phyloP scores from a whole-genome alignment of 1,284 basidiomycete genomes.

The Austroboletus novae-zelandiae region DNA sequence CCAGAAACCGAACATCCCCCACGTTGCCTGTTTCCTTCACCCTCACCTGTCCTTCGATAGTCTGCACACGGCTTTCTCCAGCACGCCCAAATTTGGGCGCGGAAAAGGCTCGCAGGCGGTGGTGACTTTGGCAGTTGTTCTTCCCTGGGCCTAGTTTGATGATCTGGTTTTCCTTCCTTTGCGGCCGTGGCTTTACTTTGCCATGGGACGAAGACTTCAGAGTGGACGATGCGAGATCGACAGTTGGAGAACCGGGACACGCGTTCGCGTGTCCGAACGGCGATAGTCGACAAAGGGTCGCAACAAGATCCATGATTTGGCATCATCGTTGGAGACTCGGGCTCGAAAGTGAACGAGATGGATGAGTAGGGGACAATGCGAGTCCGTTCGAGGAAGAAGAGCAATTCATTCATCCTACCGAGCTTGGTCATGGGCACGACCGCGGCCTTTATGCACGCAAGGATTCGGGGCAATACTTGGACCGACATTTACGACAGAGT shows the following conservation, averaged over 20 bases:
- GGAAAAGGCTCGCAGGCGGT: constrained; percentile 9
- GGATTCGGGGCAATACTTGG: too few relatives aligned
- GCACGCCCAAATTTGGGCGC: constrained; percentile 18
- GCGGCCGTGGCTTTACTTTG: not conserved
- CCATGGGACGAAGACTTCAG: not conserved
- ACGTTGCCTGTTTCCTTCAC: not conserved
- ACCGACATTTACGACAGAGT: too few relatives aligned
- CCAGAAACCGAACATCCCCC: not conserved
- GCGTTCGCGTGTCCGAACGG: not conserved
- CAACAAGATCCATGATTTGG: not conserved
- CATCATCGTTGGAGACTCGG: not conserved
- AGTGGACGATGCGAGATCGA: constrained; percentile 2
- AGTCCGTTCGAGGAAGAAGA: not conserved
- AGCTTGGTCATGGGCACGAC: not conserved
- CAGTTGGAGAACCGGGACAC: constrained; percentile 1
- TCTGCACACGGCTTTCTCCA: constrained; percentile 13
- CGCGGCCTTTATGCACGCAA: too few relatives aligned
- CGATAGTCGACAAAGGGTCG: not conserved
- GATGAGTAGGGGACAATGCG: not conserved
- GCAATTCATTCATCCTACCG: not conserved
- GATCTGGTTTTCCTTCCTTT: not conserved
- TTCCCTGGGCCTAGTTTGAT: not conserved
- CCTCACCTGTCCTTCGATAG: not conserved
- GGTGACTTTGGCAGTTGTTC: constrained; percentile 4
- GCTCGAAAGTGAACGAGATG: not conserved